A percentile compares a stretch with the other conserved stretches of the same genome.
Evolutionary conservation across 1,139 yeast species (phyloP).

Genomic region (Saccharomyces hybrid): DNA sequence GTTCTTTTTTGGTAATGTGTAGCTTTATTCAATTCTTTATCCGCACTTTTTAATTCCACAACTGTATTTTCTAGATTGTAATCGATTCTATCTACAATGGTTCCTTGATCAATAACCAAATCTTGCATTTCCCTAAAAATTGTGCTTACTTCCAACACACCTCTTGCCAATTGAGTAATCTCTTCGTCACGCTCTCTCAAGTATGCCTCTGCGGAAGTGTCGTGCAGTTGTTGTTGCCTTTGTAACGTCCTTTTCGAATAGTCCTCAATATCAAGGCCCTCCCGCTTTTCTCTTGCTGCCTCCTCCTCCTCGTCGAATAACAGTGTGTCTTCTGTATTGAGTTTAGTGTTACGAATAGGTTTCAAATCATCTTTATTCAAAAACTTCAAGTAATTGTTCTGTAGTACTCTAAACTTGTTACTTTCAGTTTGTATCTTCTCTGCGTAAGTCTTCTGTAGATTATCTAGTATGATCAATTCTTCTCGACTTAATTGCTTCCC

Average conservation of each 20-base stretch:
- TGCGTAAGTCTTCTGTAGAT: slow-evolving; percentile 80
- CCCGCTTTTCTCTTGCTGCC: slow-evolving; percentile 30
- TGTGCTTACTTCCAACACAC: slow-evolving; percentile 84
- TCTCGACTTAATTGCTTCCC: slow-evolving; percentile 34
- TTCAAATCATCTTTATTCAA: slow-evolving; percentile 61
- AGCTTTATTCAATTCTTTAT: slow-evolving; percentile 69
- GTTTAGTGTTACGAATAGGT: slow-evolving; percentile 21
- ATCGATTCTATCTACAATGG: slow-evolving; percentile 84
- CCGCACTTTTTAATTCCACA: slow-evolving; percentile 67
- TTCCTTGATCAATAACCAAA: slow-evolving; percentile 91
- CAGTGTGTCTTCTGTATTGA: slow-evolving; percentile 5
- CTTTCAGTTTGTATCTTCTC: slow-evolving; percentile 72
- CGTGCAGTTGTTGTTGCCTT: slow-evolving; percentile 34
- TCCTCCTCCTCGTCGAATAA: slow-evolving; percentile 39
- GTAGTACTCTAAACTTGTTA: slow-evolving; percentile 73
- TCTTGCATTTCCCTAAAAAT: slow-evolving; percentile 90
- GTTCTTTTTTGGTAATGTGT: slow-evolving; percentile 77
- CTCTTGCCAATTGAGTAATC: slow-evolving; percentile 84
- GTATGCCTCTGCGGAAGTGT: slow-evolving; percentile 35
- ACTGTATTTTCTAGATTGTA: slow-evolving; percentile 78
- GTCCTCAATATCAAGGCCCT: slow-evolving; percentile 34
- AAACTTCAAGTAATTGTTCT: slow-evolving; percentile 75
- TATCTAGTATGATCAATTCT: slow-evolving; percentile 62
- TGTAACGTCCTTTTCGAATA: slow-evolving; percentile 40
- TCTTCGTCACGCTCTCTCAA: slow-evolving; percentile 72